Base-by-base conservation (phyloP, 2,329 filamentous ascomycete species). In the Microdochium bolleyi region DNA sequence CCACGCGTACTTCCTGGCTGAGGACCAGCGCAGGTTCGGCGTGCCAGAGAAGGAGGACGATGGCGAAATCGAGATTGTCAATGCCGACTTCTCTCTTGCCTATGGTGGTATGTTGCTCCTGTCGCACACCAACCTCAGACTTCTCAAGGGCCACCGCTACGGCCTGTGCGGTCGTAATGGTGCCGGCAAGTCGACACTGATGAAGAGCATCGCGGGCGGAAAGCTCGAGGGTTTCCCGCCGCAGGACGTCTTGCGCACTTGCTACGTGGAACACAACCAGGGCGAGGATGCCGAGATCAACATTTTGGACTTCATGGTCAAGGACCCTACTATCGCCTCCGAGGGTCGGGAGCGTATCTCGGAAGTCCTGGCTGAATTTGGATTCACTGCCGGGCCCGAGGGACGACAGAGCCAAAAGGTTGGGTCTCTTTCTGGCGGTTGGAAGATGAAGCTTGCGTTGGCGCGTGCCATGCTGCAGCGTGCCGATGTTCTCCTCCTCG, bases 381-480 rank as follows among this genome's bases (percentile, higher is more conserved):
- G 95, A 46, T 99, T 99, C 74, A 95, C 89, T 22, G 73, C 88
- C 56, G 92, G 92, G 2, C 90, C 91, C 0, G 88, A 94, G 60
- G 94, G 92, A 55, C 84, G 90, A 55, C 94, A 97, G 71, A 80
- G 85, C 5, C 84, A 96, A 68, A 89, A 87, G 62, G 94, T 99
- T 54, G 94, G 94, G 61, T 96, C 92, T 21, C 75, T 99, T 34
- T 97, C 94, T 46, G 94, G 94, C 73, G 94, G 94, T 67, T 99
- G 94, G 94, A 97, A 97, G 82, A 99, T 99, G 94, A 99, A 99
- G 84, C 77, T 99, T 56, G 94, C 94, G 59, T 74, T 99, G 70
- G 94, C 94, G 51, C 84, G 94, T 64, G 94, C 94, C 58, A 97
- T 99, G 92, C 80, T 99, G 64, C 89, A 94, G 79, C 88, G 86